Conservation (phyloP, 1,139 yeast genomes). For the Sugiyamaella grinbergsii region DNA sequence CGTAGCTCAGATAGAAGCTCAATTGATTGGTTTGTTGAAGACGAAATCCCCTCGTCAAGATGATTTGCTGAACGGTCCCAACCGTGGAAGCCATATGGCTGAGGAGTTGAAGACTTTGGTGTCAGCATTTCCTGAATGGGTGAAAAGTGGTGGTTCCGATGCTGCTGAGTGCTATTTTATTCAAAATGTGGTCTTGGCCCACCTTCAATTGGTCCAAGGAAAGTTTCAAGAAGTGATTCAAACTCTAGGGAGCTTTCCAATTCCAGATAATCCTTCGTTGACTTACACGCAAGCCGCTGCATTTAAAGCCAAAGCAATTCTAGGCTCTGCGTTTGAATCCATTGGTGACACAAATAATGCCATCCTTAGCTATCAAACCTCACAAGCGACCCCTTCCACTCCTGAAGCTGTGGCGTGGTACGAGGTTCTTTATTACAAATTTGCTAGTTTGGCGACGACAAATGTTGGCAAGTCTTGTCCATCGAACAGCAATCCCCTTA, state of each 20-base stretch:
- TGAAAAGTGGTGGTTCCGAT: not conserved
- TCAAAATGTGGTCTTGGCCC: conserved; percentile 31
- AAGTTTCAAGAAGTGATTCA: conserved; percentile 26
- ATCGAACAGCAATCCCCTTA: conserved; percentile 14
- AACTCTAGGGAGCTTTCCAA: conserved; percentile 20
- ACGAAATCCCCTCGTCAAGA: conserved; percentile 7
- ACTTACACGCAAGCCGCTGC: conserved; percentile 31
- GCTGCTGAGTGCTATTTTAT: conserved; percentile 27
- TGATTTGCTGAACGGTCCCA: not conserved
- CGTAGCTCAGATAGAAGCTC: conserved; percentile 20
- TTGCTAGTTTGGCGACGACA: conserved; percentile 28
- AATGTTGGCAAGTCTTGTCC: not conserved
- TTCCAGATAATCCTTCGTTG: conserved; percentile 10
- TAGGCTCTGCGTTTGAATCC: conserved; percentile 36
- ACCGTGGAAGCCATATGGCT: not conserved
- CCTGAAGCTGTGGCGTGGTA: conserved; percentile 35
- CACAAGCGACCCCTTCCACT: conserved; percentile 20
- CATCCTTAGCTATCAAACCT: conserved; percentile 29
- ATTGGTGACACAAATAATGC: conserved; percentile 32
- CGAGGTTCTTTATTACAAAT: conserved; percentile 32
- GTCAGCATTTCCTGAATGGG: not conserved
- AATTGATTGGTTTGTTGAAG: conserved; percentile 3
- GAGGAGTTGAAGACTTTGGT: conserved; percentile 5
- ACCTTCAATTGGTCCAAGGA: conserved; percentile 28
- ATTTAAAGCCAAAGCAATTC: conserved; percentile 33